These are phyloP conservation scores for Macrophomina pseudophaseolina DNA, from an alignment of 2,329 filamentous ascomycete genomes.

Conservation along the genomic window DNA sequence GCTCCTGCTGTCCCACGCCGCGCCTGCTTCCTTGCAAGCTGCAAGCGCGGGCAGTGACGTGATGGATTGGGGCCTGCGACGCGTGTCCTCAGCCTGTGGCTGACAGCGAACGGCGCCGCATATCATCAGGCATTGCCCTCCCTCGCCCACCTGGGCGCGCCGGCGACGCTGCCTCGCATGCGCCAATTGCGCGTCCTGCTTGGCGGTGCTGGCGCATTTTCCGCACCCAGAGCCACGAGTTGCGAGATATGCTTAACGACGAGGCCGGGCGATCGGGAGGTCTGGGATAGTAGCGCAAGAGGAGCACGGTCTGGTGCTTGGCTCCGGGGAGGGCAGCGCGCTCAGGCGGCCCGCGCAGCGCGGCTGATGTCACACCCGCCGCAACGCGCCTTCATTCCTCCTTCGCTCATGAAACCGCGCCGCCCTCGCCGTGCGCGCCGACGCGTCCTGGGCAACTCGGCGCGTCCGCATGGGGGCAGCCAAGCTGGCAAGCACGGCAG, in stretches of 20 bases:
- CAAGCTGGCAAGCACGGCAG: constrained; percentile 18
- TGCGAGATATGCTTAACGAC: not conserved
- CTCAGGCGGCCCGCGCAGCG: constrained; percentile 9
- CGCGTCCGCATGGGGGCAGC: not conserved
- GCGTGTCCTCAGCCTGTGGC: constrained; percentile 18
- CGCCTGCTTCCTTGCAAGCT: constrained; percentile 12
- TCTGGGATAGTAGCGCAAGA: constrained; percentile 3
- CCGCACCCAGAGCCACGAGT: not conserved
- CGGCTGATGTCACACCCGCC: constrained; percentile 11
- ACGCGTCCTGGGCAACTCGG: constrained; percentile 11
- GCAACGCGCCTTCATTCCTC: not conserved
- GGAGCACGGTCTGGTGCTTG: constrained; percentile 1
- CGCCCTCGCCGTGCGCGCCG: not conserved
- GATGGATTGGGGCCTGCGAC: constrained; percentile 21
- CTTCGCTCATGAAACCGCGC: not conserved
- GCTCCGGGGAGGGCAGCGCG: not conserved
- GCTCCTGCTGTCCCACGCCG: not conserved
- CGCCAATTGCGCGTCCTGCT: not conserved
- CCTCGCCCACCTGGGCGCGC: not conserved
- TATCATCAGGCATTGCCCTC: not conserved
- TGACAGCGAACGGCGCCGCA: constrained; percentile 18
- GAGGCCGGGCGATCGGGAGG: constrained; percentile 13
- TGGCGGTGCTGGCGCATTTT: not conserved
- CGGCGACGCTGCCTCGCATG: not conserved
- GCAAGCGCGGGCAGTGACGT: constrained; percentile 18